These are phyloP conservation scores for Candida caryicola DNA, from an alignment of 805 yeast species.

Conservation along the genomic window DNA sequence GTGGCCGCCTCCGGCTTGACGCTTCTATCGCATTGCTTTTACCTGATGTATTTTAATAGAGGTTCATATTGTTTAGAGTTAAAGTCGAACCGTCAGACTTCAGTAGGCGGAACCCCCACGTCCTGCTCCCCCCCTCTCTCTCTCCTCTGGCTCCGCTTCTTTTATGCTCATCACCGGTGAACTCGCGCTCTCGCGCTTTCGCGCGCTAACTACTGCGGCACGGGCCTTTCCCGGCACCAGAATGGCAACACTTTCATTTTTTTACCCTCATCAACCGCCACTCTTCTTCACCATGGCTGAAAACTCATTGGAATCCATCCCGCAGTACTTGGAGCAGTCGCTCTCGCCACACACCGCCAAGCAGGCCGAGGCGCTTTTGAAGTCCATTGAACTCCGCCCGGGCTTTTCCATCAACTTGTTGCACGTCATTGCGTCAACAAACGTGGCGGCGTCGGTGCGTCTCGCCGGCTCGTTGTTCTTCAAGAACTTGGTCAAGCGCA, in stretches of 20 bases:
- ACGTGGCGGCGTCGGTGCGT: conserved; percentile 55
- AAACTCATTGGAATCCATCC: conserved; percentile 45
- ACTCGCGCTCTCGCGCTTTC: too few species aligned
- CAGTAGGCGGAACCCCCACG: too few species aligned
- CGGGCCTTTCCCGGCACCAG: too few species aligned
- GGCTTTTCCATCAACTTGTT: conserved; percentile 78
- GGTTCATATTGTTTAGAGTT: not conserved
- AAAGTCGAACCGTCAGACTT: too few species aligned
- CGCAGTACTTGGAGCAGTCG: conserved; percentile 58
- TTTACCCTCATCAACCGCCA: too few species aligned
- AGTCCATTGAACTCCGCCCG: conserved; percentile 56
- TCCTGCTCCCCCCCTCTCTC: too few species aligned
- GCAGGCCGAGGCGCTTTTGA: conserved; percentile 63
- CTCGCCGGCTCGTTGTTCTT: conserved; percentile 88
- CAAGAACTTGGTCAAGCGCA: conserved; percentile 79
- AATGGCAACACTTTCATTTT: too few species aligned
- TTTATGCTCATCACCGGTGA: too few species aligned
- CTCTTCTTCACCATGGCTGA: not conserved
- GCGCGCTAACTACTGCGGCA: too few species aligned
- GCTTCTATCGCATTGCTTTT: not conserved
- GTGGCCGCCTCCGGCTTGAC: not conserved
- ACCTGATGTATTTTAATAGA: not conserved
- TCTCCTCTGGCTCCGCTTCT: too few species aligned
- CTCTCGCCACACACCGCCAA: conserved; percentile 63
- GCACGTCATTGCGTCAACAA: conserved; percentile 69